Evolutionary conservation across 2,329 filamentous ascomycete genomes (phyloP).

Genomic region (Emericellopsis atlantica): DNA sequence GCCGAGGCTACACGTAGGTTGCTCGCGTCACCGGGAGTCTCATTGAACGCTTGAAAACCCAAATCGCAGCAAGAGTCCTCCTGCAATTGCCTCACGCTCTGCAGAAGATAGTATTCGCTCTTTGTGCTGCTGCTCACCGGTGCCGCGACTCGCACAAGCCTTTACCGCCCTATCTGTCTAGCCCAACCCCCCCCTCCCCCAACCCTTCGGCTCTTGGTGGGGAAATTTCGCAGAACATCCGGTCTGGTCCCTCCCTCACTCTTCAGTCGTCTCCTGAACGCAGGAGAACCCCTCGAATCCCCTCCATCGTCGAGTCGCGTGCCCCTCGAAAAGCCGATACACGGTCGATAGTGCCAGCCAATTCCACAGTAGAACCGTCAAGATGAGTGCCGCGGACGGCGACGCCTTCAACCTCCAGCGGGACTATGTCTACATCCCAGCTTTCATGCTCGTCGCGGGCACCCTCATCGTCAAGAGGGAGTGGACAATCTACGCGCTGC

Average conservation of each 20-base stretch:
- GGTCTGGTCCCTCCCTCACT: background rate
- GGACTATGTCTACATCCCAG: conserved; percentile 74
- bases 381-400: conserved; percentile 4
- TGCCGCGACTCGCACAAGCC: no score
- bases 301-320: no score
- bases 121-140: no score
- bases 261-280: background rate
- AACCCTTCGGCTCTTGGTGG: background rate
- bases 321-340: no score
- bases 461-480: conserved; percentile 68
- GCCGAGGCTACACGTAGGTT: no score
- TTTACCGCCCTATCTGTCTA: background rate
- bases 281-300: no score
- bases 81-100: no score
- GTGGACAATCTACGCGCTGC: conserved; percentile 59
- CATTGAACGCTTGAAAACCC: no score
- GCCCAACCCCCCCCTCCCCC: background rate
- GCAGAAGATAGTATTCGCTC: no score
- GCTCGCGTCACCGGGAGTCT: no score
- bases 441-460: conserved; percentile 64
- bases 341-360: no score
- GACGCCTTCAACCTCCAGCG: conserved; percentile 29
- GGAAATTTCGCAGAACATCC: background rate
- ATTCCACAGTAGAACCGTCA: background rate
- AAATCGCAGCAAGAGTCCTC: no score